Base-by-base conservation (phyloP, 805 yeast genomes). In the Ogataea philodendri region DNA sequence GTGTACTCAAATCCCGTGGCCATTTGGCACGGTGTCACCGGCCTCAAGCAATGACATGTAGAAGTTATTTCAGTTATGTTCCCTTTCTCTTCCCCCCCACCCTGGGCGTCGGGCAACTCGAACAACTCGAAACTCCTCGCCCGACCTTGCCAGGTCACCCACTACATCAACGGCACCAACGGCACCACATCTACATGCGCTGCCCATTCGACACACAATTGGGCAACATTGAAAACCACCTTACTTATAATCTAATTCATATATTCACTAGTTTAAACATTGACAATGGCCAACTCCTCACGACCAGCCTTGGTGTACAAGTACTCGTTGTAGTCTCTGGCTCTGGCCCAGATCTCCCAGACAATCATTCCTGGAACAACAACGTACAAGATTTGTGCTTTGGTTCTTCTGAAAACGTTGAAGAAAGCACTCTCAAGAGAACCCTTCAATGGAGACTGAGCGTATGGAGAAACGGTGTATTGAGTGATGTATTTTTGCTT, bases 231-330 rank as follows among this genome's bases (percentile, higher is more conserved):
- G n/a, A 21, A 21, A 21, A n/a, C 9, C n/a, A 21, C n/a, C n/a
- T 21, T 21, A 21, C n/a, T n/a, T 18, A 11, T 19, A 17, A 16
- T 23, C 24, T 22, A 23, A 23, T 23, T 20, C 15, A 26, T 15
- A 16, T 35, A 27, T 18, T 19, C 49, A n/a, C n/a, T n/a, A n/a
- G n/a, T n/a, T n/a, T n/a, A 60, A 49, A 60, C 67, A 42, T 62
- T 59, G 35, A 69, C 79, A 65, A 77, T 79, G 65, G 76, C 90
- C 60, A 90, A 77, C 62, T 90, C 96, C 73, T 83, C 90, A 72
- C 89, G 86, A 65, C 98, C 98, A 49, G 85, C 97, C 76, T 90
- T 90, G 67, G 97, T 88, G 77, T 90, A 90, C 64, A 90, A 76
- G 78, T 71, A 89, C 63, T 80, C 90, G 69, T 90, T 85, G 78